Conservation (phyloP, 352 stramenopile genomes). For the Phytophthora chlamydospora region DNA sequence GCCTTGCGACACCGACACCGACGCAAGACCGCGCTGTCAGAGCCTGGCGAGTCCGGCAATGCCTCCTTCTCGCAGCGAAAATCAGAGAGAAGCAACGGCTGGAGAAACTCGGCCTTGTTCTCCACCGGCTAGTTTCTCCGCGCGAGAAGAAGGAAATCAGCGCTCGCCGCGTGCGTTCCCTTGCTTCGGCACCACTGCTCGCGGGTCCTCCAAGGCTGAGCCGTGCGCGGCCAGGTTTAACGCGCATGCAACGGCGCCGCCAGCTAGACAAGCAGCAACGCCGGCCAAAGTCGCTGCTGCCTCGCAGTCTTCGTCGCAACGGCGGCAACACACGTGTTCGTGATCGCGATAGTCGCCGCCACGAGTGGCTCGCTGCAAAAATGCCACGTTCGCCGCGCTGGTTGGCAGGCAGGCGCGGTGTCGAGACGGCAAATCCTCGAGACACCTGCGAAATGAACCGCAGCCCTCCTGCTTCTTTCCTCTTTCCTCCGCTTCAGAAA, state of each 20-base stretch:
- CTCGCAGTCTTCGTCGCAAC: conserved; percentile 8
- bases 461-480: conserved; percentile 1
- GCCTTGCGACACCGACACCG: conserved; percentile 1
- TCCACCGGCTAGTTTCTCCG: no score
- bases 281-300: conserved; percentile 1
- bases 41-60: background rate
- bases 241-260: background rate
- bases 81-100: background rate
- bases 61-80: conserved; percentile 4
- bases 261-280: conserved; percentile 2
- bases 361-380: conserved; percentile 26
- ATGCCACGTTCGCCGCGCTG: conserved; percentile 17
- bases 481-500: conserved; percentile 13
- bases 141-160: no score
- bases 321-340: background rate
- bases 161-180: background rate
- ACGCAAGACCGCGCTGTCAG: conserved; percentile 1
- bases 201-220: background rate
- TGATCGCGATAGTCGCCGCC: conserved; percentile 28
- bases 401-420: conserved; percentile 26
- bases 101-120: no score
- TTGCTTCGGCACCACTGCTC: background rate
- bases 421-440: conserved; percentile 23
- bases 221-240: conserved; percentile 8
- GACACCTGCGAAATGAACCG: conserved; percentile 29